Conservation (phyloP, 805 yeast species). For the Isabelozyma rhagii region DNA sequence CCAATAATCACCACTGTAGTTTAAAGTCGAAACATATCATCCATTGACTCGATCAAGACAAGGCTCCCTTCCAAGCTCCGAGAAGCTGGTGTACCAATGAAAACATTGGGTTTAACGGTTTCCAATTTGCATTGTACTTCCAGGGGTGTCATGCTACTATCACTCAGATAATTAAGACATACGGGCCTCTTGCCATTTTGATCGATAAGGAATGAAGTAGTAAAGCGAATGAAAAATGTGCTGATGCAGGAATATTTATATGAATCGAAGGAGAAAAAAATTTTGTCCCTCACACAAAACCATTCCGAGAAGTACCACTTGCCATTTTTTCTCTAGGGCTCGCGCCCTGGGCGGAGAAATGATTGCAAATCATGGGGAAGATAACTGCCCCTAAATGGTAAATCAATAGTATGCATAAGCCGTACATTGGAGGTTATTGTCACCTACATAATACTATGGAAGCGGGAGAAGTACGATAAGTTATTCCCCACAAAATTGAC, state of each 20-base stretch:
- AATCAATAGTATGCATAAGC: background rate
- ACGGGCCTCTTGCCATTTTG: conserved; percentile 56
- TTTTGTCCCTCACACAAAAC: background rate
- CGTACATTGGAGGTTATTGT: background rate
- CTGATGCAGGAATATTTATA: background rate
- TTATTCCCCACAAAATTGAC: background rate
- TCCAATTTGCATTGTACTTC: background rate
- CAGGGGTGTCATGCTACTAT: background rate
- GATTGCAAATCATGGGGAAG: background rate
- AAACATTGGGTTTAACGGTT: conserved; percentile 3
- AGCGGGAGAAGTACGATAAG: background rate
- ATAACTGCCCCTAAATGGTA: background rate
- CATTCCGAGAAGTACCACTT: background rate
- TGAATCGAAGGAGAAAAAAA: background rate
- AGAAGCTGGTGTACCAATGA: conserved; percentile 7
- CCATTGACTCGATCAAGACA: conserved; percentile 31
- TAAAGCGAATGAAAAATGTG: conserved; percentile 6
- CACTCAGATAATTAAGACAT: conserved; percentile 24
- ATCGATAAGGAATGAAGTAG: conserved; percentile 17
- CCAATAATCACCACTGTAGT: background rate
- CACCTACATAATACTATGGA: background rate
- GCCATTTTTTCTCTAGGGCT: background rate
- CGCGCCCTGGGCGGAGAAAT: background rate
- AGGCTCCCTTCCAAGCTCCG: conserved; percentile 45
- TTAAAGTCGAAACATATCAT: conserved; percentile 2